Evolutionary conservation across 352 stramenopile species (phyloP).

Genomic region (Globisporangium middletonii): DNA sequence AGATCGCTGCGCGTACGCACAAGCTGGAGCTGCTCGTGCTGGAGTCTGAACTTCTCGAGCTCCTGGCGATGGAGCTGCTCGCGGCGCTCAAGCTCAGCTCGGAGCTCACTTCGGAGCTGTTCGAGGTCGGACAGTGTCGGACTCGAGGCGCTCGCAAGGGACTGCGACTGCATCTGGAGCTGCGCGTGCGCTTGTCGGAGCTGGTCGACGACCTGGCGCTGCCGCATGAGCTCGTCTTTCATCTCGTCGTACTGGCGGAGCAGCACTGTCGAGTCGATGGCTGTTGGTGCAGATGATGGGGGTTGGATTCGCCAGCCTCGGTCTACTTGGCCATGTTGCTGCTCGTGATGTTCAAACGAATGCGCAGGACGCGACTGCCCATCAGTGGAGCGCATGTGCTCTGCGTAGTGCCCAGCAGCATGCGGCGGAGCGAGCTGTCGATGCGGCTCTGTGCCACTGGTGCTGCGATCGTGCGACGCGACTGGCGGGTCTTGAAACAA

Average conservation of each 20-base stretch:
- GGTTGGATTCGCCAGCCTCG: background rate
- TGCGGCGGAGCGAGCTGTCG: background rate
- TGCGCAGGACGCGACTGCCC: background rate
- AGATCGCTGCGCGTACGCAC: background rate
- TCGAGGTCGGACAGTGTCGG: conserved; percentile 52
- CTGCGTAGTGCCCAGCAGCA: background rate
- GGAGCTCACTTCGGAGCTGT: conserved; percentile 42
- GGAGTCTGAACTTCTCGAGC: conserved; percentile 24
- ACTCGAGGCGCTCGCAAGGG: conserved; percentile 7
- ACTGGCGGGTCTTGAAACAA: conserved; percentile 39
- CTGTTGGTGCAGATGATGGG: background rate
- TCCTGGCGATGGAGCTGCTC: conserved; percentile 45
- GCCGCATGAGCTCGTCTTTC: conserved; percentile 33
- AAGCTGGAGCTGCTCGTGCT: conserved; percentile 18
- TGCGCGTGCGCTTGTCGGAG: conserved; percentile 35
- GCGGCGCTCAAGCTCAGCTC: conserved; percentile 40
- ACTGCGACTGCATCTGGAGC: conserved; percentile 25
- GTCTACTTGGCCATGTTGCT: background rate
- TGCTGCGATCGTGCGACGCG: background rate
- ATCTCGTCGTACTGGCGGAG: conserved; percentile 54
- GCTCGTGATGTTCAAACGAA: background rate
- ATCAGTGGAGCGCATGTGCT: background rate
- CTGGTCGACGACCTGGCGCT: conserved; percentile 52
- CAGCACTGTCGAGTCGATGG: conserved; percentile 17
- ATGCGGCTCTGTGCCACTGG: background rate